Conservation (phyloP, 139 green algal genomes). For the Chlamydomonas sp. region DNA sequence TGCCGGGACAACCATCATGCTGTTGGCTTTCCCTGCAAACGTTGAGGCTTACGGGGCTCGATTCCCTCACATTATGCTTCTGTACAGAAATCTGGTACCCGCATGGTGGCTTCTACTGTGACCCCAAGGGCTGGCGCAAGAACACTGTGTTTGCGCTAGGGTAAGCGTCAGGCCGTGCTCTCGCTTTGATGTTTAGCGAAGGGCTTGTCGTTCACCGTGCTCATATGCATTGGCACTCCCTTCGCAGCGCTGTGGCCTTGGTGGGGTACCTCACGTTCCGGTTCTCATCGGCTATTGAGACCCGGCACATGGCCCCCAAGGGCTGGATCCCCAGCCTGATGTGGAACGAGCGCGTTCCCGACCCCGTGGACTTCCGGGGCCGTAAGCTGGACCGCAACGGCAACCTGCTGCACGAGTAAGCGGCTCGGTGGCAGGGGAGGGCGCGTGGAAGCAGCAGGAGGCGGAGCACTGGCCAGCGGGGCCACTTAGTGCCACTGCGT, state of each 20-base stretch:
- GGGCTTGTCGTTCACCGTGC: background rate
- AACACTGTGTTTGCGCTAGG: conserved; percentile 40
- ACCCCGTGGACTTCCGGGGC: conserved; percentile 58
- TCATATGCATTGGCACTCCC: background rate
- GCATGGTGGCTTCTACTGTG: conserved; percentile 56
- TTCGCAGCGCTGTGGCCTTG: conserved; percentile 32
- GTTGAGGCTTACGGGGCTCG: background rate
- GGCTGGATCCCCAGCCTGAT: conserved; percentile 58
- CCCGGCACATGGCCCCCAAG: conserved; percentile 58
- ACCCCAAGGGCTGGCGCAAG: conserved; percentile 55
- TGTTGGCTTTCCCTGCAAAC: background rate
- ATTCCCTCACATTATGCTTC: background rate
- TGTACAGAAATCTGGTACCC: conserved; percentile 60
- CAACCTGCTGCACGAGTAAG: conserved; percentile 7
- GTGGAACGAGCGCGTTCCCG: conserved; percentile 52
- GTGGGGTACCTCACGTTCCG: conserved; percentile 46
- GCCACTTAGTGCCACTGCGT: too few relatives aligned
- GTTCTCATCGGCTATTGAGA: conserved; percentile 48
- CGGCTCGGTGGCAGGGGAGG: background rate
- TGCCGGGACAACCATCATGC: background rate
- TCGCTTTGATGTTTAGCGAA: too few relatives aligned
- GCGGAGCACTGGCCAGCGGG: too few relatives aligned
- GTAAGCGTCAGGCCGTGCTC: background rate
- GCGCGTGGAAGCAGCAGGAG: background rate
- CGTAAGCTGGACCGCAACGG: conserved; percentile 45